phyloP scores from a whole-genome alignment of 2,329 filamentous ascomycete species.

The Knufia petricola region DNA sequence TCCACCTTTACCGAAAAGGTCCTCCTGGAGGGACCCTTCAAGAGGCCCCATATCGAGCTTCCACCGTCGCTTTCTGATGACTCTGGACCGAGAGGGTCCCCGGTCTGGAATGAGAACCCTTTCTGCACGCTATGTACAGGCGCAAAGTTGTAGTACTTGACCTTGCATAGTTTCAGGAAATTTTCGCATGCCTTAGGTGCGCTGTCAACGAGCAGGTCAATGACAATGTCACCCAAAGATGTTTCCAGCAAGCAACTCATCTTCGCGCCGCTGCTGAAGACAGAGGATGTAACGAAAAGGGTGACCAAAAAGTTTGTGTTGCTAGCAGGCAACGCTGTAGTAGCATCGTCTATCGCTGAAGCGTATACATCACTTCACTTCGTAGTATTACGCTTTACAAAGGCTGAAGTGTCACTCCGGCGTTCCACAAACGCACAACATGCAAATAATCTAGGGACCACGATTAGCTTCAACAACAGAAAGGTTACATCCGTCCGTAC shows the following conservation, averaged over 20 bases:
- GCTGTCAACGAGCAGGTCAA: conserved; percentile 82
- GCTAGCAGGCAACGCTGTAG: too few relatives aligned
- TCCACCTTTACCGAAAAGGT: conserved; percentile 78
- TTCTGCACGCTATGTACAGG: conserved; percentile 88
- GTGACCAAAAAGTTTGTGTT: too few relatives aligned
- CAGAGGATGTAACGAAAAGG: too few relatives aligned
- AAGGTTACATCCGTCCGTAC: too few relatives aligned
- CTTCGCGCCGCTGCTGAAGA: too few relatives aligned
- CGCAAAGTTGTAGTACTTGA: conserved; percentile 98
- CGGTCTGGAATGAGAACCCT: conserved; percentile 91
- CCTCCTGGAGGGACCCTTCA: conserved; percentile 60
- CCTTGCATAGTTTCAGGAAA: conserved; percentile 96
- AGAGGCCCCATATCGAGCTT: conserved; percentile 79
- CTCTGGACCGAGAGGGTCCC: conserved; percentile 82
- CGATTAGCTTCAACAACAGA: too few relatives aligned
- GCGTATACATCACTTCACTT: too few relatives aligned
- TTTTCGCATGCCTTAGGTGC: conserved; percentile 91
- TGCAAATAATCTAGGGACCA: too few relatives aligned
- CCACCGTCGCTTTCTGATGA: conserved; percentile 83
- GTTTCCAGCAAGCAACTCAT: conserved; percentile 97
- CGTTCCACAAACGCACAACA: too few relatives aligned
- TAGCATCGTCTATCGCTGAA: too few relatives aligned
- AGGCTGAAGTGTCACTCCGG: too few relatives aligned
- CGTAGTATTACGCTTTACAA: too few relatives aligned
- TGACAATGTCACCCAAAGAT: conserved; percentile 84